phyloP scores from a whole-genome alignment of 1,284 basidiomycete species.

The Cryptococcus amylolentus region DNA sequence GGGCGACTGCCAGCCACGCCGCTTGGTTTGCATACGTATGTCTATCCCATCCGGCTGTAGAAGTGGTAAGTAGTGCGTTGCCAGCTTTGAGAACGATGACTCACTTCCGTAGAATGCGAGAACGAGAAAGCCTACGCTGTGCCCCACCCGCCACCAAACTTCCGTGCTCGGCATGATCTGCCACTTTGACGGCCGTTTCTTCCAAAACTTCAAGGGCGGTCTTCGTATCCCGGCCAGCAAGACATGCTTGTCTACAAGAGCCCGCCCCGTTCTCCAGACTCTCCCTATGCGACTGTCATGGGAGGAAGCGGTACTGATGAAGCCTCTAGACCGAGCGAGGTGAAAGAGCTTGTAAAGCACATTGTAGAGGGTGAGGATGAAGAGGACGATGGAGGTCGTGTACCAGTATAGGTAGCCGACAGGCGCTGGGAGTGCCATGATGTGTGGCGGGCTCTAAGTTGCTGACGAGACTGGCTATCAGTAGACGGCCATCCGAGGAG shows the following conservation, averaged over 20 bases:
- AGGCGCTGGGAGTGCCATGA: conserved; percentile 15
- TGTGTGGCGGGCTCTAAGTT: too few relatives aligned
- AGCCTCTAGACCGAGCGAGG: conserved; percentile 1
- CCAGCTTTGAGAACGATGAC: conserved; percentile 1
- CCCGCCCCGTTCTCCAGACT: neutral
- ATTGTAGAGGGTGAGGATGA: conserved; percentile 22
- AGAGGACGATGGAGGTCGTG: conserved; percentile 27
- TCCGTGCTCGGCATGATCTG: conserved; percentile 16
- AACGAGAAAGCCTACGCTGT: conserved; percentile 18
- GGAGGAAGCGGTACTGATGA: neutral
- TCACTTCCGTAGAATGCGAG: conserved; percentile 30
- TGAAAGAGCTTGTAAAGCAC: conserved; percentile 12
- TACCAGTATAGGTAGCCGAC: conserved; percentile 33
- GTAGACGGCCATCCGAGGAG: too few relatives aligned
- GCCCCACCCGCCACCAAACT: conserved; percentile 16
- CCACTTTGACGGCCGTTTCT: conserved; percentile 2
- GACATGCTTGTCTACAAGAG: conserved; percentile 15
- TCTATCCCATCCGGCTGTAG: conserved; percentile 22
- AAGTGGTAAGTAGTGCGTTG: too few relatives aligned
- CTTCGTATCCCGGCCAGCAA: conserved; percentile 13
- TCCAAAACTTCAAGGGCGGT: conserved; percentile 7
- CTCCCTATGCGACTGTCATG: neutral
- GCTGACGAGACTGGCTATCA: too few relatives aligned
- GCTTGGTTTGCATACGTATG: conserved; percentile 50
- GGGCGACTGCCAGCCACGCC: conserved; percentile 55